Base-by-base conservation (phyloP, 257 asterid genomes). In the Fraxinus pennsylvanica region DNA sequence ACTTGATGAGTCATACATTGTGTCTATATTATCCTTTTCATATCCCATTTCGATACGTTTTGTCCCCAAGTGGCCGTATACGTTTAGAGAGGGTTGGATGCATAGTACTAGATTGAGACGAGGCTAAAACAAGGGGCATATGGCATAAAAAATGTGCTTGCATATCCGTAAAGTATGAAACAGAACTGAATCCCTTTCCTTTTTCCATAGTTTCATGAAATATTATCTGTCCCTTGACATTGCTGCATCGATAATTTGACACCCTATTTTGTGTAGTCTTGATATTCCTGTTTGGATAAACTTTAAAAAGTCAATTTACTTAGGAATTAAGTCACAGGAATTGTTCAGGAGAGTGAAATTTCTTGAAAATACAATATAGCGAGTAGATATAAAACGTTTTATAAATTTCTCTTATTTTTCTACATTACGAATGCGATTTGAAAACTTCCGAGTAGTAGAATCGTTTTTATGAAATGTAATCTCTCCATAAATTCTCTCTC, bases 111-210 rank as follows among this genome's bases (percentile, higher is more conserved):
- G 54, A 45, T 45, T 5, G 6, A 6, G 50, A 22, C 72, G 22
- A 9, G 45, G 45, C 45, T 39, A 12, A 57, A 59, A 71, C 66
- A 71, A 7, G 66, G 65, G 54, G 14, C 54, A 13, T 13, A 50
- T 41, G 82, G 77, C 71, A 36, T 41, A 72, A 61, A 71, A 19
- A 67, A 57, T 22, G 71, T 70, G 38, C 35, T 9, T 19, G 74
- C n/a, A 7, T 22, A 12, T 43, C 39, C 73, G 19, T 63, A 35
- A 33, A 54, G 8, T 36, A 0, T 41, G 52, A 9, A 73, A 4
- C 45, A 5, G 22, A 73, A 17, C 61, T 29, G 68, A 74, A 63
- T 52, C 25, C 63, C 9, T 52, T 52, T 19, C 8, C 17, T 4
- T 43, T 43, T 43, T 2, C 63, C 63, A 5, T 17, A 1, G 63